Base-by-base conservation (phyloP, 129 eudicot genomes). In the Silybum marianum region DNA sequence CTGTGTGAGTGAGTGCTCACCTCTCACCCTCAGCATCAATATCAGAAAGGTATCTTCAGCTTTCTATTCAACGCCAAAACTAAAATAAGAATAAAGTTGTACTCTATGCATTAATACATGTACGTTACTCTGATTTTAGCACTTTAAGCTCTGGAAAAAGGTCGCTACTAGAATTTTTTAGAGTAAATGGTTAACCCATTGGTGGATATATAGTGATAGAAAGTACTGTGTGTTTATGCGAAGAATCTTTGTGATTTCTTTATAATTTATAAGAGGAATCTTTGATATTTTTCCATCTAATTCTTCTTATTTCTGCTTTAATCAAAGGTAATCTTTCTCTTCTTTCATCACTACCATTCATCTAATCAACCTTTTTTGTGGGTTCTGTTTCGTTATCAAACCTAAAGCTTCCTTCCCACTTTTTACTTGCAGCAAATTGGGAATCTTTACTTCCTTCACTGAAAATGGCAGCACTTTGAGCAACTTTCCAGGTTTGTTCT, bases 391-490 rank as follows among this genome's bases (percentile, higher is more conserved):
- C 86, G 72, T 65, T 72, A 78, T 78, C 78, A 82, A 28, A 34
- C 82, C 71, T 38, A 38, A 36, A 38, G 42, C 42, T 38, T 78
- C 30, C 69, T 65, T 65, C 73, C 72, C 51, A 79, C 77, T 77
- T 78, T 83, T 77, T 71, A 26, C 63, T 78, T 70, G 82, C 86
- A 83, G 83, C 75, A 40, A 83, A 72, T 65, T 63, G 46, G 68
- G 81, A 72, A 63, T 72, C 82, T 72, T 77, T 38, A 69, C 85
- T 76, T 69, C 85, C 23, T 78, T 71, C 86, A 13, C 75, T 83
- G 79, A 83, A 78, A 83, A 83, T 83, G 83, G 79, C 83, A 83
- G 83, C 14, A 78, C 69, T 82, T 78, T 83, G 86, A 83, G 86
- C 86, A 7, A 78, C 79, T 83, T 83, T 78, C 69, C 74, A 83